Conservation (phyloP, 139 green algal genomes). For the Picochlorum sp. region DNA sequence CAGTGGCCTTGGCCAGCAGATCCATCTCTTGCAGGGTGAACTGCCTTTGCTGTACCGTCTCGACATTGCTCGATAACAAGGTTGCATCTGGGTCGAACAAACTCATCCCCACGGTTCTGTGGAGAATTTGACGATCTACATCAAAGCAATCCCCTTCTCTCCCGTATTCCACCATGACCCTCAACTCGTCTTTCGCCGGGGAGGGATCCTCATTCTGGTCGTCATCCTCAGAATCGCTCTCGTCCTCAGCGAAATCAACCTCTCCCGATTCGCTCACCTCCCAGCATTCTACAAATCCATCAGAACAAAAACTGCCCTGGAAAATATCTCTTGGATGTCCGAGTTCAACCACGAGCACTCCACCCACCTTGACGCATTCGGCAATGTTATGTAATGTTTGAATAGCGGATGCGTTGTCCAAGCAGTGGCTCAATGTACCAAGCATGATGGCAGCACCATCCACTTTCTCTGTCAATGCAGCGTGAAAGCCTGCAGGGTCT, state of each 20-base stretch:
- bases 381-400: conserved; percentile 19
- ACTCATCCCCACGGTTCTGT: conserved; percentile 26
- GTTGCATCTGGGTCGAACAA: conserved; percentile 13
- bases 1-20: conserved; percentile 12
- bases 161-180: conserved; percentile 33
- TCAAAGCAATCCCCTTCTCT: conserved; percentile 30
- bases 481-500: background rate
- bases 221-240: background rate
- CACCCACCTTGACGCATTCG: conserved; percentile 12
- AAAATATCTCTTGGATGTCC: conserved; percentile 22
- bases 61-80: conserved; percentile 15
- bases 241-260: conserved; percentile 8
- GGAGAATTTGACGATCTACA: conserved; percentile 17
- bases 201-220: background rate
- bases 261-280: conserved; percentile 10
- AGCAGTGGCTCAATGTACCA: conserved; percentile 25
- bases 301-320: conserved; percentile 13
- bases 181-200: background rate
- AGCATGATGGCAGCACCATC: conserved; percentile 24
- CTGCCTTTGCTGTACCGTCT: conserved; percentile 17
- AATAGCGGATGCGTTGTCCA: conserved; percentile 24
- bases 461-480: background rate
- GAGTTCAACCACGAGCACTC: conserved; percentile 29
- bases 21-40: conserved; percentile 27
- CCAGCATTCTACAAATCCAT: conserved; percentile 25